Evolutionary conservation across 768 basidiomycete genomes (phyloP).

Genomic region (Porpolomopsis calyptriformis): DNA sequence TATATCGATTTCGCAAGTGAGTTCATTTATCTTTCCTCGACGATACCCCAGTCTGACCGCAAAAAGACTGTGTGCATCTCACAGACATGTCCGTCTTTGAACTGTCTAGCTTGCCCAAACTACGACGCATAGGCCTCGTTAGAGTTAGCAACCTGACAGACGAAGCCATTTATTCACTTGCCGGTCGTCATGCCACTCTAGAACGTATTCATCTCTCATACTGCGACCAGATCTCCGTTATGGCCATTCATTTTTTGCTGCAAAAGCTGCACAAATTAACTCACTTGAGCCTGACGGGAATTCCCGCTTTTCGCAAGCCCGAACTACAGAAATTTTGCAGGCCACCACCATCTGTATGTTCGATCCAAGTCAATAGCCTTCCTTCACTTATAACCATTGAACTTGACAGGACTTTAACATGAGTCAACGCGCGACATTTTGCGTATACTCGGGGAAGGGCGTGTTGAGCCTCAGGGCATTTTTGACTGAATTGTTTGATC

Average conservation of each 20-base stretch:
- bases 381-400: no score
- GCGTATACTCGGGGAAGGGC: slow-evolving; percentile 92
- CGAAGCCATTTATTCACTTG: slow-evolving; percentile 81
- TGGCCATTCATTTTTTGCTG: slow-evolving; percentile 84
- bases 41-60: slow-evolving; percentile 4
- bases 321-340: slow-evolving; percentile 89
- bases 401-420: slow-evolving; percentile 93
- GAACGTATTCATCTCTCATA: slow-evolving; percentile 97
- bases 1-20: slow-evolving; percentile 95
- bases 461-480: slow-evolving; percentile 73
- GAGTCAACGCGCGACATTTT: slow-evolving; percentile 82
- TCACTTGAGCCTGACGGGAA: slow-evolving; percentile 96
- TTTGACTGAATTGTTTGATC: slow-evolving; percentile 65
- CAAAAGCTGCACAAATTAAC: slow-evolving; percentile 84
- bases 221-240: slow-evolving; percentile 89
- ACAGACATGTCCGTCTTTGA: slow-evolving; percentile 95
- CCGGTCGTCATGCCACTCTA: slow-evolving; percentile 72
- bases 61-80: slow-evolving; percentile 68
- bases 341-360: slow-evolving; percentile 68
- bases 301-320: slow-evolving; percentile 75
- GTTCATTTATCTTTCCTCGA: slow-evolving; percentile 21
- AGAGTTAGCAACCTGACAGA: slow-evolving; percentile 90
- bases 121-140: slow-evolving; percentile 91
- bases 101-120: slow-evolving; percentile 75
- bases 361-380: no score